These are phyloP conservation scores for Dryas integrifolia DNA, from an alignment of 331 rosid species.

Conservation along the genomic window DNA sequence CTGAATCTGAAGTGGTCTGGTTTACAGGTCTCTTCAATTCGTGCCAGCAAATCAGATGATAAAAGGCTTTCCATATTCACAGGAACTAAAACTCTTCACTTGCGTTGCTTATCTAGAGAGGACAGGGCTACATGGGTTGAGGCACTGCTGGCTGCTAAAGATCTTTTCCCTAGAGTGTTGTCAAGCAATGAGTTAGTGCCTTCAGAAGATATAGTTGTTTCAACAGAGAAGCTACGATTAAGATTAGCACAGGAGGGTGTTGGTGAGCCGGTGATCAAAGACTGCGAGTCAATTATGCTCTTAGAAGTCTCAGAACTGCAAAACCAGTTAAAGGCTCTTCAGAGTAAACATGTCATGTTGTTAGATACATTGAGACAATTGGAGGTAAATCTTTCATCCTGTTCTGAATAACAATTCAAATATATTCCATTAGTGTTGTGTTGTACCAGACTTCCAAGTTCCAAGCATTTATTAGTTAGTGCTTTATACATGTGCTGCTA, in stretches of 20 bases:
- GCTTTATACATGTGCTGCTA: not conserved
- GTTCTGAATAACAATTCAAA: conserved; percentile 4
- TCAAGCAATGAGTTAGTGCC: conserved; percentile 70
- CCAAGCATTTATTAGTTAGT: not conserved
- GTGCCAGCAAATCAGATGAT: conserved; percentile 97
- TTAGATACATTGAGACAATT: conserved; percentile 77
- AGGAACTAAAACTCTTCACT: conserved; percentile 93
- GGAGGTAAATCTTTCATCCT: conserved; percentile 60
- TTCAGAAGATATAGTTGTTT: conserved; percentile 74
- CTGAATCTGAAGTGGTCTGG: conserved; percentile 35
- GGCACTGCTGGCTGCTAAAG: conserved; percentile 81
- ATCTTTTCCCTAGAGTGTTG: conserved; percentile 79
- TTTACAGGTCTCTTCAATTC: conserved; percentile 89
- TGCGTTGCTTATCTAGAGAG: conserved; percentile 75
- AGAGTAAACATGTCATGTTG: conserved; percentile 66
- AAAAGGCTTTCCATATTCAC: conserved; percentile 90
- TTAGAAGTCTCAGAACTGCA: conserved; percentile 82
- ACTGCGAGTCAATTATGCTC: conserved; percentile 88
- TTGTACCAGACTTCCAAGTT: not conserved
- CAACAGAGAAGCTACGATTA: conserved; percentile 82
- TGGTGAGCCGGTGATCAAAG: conserved; percentile 59
- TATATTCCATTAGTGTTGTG: not conserved
- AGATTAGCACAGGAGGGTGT: conserved; percentile 80
- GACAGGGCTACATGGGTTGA: conserved; percentile 90
- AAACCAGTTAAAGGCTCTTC: conserved; percentile 74